Evolutionary conservation across 805 yeast species (phyloP).

Genomic region (Lachancea quebecensis): DNA sequence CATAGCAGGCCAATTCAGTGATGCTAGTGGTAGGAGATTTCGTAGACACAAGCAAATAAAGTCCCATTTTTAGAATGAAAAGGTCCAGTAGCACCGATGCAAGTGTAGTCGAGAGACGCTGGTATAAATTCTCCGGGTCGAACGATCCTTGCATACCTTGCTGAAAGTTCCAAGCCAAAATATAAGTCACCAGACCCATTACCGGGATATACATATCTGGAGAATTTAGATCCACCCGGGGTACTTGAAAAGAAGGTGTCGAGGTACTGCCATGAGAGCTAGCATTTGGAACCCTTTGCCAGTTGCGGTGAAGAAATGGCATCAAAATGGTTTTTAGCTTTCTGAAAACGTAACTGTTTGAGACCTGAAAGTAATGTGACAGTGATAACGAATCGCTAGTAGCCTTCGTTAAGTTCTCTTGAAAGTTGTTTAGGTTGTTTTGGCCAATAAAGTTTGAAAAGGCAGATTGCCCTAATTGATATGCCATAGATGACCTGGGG

Average conservation of each 20-base stretch:
- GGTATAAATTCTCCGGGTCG: slow-evolving; percentile 88
- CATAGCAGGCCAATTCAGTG: slow-evolving; percentile 81
- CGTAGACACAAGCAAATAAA: slow-evolving; percentile 53
- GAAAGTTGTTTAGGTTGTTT: slow-evolving; percentile 52
- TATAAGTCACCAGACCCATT: slow-evolving; percentile 87
- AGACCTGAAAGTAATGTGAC: slow-evolving; percentile 85
- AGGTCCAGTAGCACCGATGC: slow-evolving; percentile 79
- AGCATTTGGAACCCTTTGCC: slow-evolving; percentile 52
- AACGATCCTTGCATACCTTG: slow-evolving; percentile 85
- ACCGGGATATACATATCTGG: slow-evolving; percentile 94
- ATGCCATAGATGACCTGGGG: slow-evolving; percentile 76
- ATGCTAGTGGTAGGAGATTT: slow-evolving; percentile 38
- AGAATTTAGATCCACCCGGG: slow-evolving; percentile 82
- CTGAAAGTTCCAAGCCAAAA: slow-evolving; percentile 72
- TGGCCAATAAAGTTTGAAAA: slow-evolving; percentile 40
- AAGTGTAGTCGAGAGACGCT: slow-evolving; percentile 75
- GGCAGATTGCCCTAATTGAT: slow-evolving; percentile 83
- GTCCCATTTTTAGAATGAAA: slow-evolving; percentile 66
- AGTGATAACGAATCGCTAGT: slow-evolving; percentile 41
- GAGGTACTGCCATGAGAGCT: slow-evolving; percentile 10
- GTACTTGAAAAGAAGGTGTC: slow-evolving; percentile 41
- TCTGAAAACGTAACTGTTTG: slow-evolving; percentile 74
- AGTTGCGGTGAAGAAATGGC: slow-evolving; percentile 79
- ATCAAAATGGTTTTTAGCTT: slow-evolving; percentile 70
- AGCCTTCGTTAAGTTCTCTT: slow-evolving; percentile 41